Base-by-base conservation (phyloP, 163 green algal genomes). In the Trebouxia gelatinosa region DNA sequence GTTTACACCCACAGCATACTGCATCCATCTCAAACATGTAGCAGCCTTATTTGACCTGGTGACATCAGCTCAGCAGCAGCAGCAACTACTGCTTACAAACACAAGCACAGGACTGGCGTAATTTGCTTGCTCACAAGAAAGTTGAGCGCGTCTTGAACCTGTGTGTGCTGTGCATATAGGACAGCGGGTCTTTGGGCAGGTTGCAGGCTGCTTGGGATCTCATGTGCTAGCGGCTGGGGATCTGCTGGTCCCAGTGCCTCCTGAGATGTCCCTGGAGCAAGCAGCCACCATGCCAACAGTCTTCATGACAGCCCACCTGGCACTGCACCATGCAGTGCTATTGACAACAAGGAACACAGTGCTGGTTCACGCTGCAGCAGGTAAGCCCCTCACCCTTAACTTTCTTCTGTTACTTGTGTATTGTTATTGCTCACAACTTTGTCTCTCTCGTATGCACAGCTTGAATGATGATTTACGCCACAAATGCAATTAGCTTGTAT, bases 131-230 rank as follows among this genome's bases (percentile, higher is more conserved):
- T 23, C 13, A n/a, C n/a, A n/a, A n/a, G n/a, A n/a, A n/a, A n/a
- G n/a, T n/a, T n/a, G n/a, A n/a, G n/a, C n/a, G n/a, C n/a, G n/a
- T n/a, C n/a, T n/a, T n/a, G n/a, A n/a, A n/a, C n/a, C n/a, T n/a
- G n/a, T n/a, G n/a, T n/a, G n/a, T n/a, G n/a, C 13, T 9, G 43
- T 54, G 43, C 11, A 23, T 54, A 13, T 70, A 74, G 21, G 77
- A 37, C 32, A 70, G 32, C 26, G 7, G 71, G 70, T 93, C 19
- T 93, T 94, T 86, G 90, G 90, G 17, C 84, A 94, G 38, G 90
- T 90, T 0, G 85, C 82, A 54, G 90, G 90, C 21, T 90, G 85
- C 70, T 74, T 94, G 26, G 90, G 88, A 65, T 90, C 87, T 0
- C 82, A 87, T 38, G 88, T 94, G 0, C 29, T 84, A 3, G 79